Base-by-base conservation (phyloP, 495 filamentous ascomycete species). In the Penicillium pancosmium region DNA sequence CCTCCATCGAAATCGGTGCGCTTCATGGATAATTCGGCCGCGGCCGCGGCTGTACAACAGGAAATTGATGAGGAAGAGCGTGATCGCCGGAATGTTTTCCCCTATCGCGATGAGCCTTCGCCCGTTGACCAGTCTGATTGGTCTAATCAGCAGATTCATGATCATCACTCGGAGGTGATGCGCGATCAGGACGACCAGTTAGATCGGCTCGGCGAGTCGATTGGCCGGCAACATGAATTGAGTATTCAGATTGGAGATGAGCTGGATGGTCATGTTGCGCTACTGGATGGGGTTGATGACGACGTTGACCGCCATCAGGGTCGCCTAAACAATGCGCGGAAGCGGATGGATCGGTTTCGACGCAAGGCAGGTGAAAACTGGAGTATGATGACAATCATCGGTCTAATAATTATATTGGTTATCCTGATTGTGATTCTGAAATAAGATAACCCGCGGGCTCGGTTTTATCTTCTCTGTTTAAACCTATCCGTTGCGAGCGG, bases 221-320 rank as follows among this genome's bases (percentile, higher is more conserved):
- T 98, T 63, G 84, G 88, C n/a, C 86, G 93, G 50, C 94, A 98
- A 73, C 82, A 96, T 50, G 91, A 98, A 75, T 79, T 98, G 63
- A 91, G 88, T 63, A 94, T 97, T 69, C 91, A 92, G 78, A 98
- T 98, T 68, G 94, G 94, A 23, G 90, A 98, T 70, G 94, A 98
- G 80, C 78, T 98, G 23, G 94, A 98, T 59, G 86, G 85, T 60
- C 94, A 98, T 68, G 90, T 94, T 21, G 75, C 87, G 67, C 76
- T 98, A 78, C 78, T 98, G 41, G 94, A 95, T 74, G 93, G 93
- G 54, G 87, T 95, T 61, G 94, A 97, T 60, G 80, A 80, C 23
- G 80, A 86, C 56, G 88, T 93, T 36, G 92, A 96, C 65, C 79
- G 94, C 55, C 93, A 98, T 77, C 82, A 86, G 70, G 77, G 73